Evolutionary conservation across 306 rosid species (phyloP), one percentile per base, ranked within the genome.

Genomic region (Medicago ruthenica): DNA sequence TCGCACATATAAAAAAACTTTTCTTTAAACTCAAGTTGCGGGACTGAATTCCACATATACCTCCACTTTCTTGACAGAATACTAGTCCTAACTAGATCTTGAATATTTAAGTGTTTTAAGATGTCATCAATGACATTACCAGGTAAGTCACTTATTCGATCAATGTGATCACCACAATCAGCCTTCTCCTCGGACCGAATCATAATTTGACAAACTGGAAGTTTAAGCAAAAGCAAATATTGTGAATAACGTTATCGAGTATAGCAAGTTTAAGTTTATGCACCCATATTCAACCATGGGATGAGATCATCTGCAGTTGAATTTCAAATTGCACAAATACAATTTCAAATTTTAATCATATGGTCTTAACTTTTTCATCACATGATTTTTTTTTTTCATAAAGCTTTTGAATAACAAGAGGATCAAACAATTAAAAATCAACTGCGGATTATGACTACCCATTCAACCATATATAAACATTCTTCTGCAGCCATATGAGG

Each of bases 91-190:
- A 62, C 69, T 13, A 39, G n/a, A 0, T 75, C 84, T 7, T 5
- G 1, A 12, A 75, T 61, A 16, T 71, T 31, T 40, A 81, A 40
- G 61, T 27, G 8, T 13, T 13, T 1, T 31, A 81, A 9, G 44
- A 75, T 81, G 50, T 5, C 1, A 40, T 62, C 62, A 53, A 81
- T 60, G 13, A 81, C 53, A 61, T 81, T 27, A 22, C 12, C 39
- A 39, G 77, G 84, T 12, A 75, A 41, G 42, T 69, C 53, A 50
- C 51, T 80, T 65, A 80, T 60, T 4, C 51, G 41, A 65, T 80
- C 80, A 15, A 8, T n/a, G 34, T 39, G 24, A 18, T 14, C 50
- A 14, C 4, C 36, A 9, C 10, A 5, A 37, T 47, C 20, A 31
- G 10, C 61, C 45, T 53, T 37, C 65, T 71, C 17, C 34, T 36